These are phyloP conservation scores for Hericium rajendrae DNA, from an alignment of 768 basidiomycete genomes.

Conservation along the genomic window DNA sequence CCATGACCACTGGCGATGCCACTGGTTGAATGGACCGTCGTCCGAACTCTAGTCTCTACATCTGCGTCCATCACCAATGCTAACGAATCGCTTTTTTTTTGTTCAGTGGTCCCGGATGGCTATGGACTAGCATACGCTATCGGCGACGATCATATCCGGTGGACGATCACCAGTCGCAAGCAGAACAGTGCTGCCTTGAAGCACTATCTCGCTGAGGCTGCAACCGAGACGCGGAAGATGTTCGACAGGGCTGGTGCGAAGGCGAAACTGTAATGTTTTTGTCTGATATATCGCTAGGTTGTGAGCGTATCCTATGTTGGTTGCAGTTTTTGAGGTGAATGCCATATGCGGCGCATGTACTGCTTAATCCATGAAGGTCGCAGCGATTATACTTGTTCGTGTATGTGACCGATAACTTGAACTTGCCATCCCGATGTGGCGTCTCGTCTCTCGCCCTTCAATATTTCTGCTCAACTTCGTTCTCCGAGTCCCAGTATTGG, in stretches of 20 bases:
- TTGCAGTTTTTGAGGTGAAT: no score
- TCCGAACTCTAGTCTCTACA: neutral
- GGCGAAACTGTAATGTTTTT: neutral
- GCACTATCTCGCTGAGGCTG: conserved; percentile 72
- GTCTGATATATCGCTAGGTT: neutral
- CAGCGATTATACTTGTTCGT: no score
- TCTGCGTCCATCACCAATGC: neutral
- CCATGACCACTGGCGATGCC: no score
- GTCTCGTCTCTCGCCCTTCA: no score
- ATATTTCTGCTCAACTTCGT: no score
- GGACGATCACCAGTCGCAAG: conserved; percentile 80
- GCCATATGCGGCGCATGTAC: no score
- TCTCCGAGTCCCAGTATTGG: no score
- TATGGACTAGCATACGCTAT: conserved; percentile 91
- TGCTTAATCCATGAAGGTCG: no score
- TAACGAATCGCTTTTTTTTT: neutral
- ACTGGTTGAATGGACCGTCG: no score
- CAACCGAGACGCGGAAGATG: conserved; percentile 67
- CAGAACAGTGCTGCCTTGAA: conserved; percentile 41
- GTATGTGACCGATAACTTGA: no score
- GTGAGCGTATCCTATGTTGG: neutral
- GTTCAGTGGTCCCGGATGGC: conserved; percentile 77
- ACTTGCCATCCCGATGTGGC: no score
- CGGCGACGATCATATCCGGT: conserved; percentile 73
- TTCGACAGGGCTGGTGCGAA: conserved; percentile 46